phyloP scores from a whole-genome alignment of 2,329 filamentous ascomycete genomes.

The Colletotrichum graminicola region DNA sequence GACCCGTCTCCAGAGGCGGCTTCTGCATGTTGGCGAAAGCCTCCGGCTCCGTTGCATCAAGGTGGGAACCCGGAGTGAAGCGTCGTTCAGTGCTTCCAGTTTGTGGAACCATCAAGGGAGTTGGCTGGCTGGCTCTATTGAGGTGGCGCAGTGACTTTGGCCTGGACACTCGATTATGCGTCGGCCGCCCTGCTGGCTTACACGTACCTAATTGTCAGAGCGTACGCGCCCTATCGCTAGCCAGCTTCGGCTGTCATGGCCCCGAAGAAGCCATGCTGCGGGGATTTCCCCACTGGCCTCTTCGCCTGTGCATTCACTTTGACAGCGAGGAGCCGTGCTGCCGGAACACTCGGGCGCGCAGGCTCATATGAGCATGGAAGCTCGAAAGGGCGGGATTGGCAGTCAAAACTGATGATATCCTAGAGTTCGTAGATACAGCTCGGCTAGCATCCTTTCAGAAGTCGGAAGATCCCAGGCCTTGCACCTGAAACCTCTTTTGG shows the following conservation, averaged over 20 bases:
- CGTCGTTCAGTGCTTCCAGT: neutral
- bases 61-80: neutral
- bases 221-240: neutral
- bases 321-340: neutral
- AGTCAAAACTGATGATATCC: neutral
- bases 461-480: neutral
- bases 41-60: neutral
- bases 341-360: neutral
- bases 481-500: neutral
- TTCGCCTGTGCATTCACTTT: neutral
- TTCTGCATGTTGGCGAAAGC: neutral
- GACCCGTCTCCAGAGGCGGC: conserved; percentile 1
- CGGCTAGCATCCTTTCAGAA: neutral
- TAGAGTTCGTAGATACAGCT: neutral
- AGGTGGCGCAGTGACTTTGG: neutral
- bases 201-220: neutral
- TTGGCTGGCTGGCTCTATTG: neutral
- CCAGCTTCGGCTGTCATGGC: neutral
- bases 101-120: neutral
- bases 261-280: neutral
- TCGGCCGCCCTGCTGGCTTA: neutral
- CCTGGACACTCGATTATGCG: neutral
- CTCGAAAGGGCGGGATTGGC: neutral
- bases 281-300: conserved; percentile 1
- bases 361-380: neutral